A percentile compares a stretch with the other conserved stretches of the same genome.
Evolutionary conservation across 805 yeast genomes (phyloP).

Genomic region (Schwanniomyces vanrijiae): DNA sequence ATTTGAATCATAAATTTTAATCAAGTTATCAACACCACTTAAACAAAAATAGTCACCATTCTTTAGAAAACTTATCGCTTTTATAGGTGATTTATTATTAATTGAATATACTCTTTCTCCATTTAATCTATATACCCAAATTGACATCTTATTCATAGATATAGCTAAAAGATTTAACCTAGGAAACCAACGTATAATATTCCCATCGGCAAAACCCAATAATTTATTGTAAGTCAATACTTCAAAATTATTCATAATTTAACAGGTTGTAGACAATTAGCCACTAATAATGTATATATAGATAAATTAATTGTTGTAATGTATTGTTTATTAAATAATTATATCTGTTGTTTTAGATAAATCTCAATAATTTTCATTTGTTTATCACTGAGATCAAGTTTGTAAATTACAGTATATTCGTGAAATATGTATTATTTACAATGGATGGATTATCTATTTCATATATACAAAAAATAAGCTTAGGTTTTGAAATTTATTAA

Average conservation of each 20-base stretch:
- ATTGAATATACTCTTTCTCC: constrained; percentile 55
- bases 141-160: constrained; percentile 48
- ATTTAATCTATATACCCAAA: constrained; percentile 52
- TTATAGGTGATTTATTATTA: constrained; percentile 32
- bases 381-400: neutral
- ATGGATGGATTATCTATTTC: neutral
- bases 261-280: too few relatives aligned
- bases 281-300: neutral
- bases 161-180: constrained; percentile 53
- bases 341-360: too few relatives aligned
- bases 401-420: neutral
- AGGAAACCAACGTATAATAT: constrained; percentile 49
- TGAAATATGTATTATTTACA: neutral
- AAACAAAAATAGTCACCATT: constrained; percentile 44
- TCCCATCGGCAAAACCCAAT: constrained; percentile 34
- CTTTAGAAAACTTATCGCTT: constrained; percentile 30
- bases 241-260: neutral
- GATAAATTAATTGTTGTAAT: too few relatives aligned
- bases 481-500: constrained; percentile 48
- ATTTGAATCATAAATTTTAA: constrained; percentile 46
- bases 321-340: too few relatives aligned
- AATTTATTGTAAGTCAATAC: constrained; percentile 12
- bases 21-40: constrained; percentile 42
- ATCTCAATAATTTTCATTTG: too few relatives aligned
- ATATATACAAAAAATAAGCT: constrained; percentile 4